Conservation (phyloP, 1,284 basidiomycete species). For the Hemileccinum hortonii region DNA sequence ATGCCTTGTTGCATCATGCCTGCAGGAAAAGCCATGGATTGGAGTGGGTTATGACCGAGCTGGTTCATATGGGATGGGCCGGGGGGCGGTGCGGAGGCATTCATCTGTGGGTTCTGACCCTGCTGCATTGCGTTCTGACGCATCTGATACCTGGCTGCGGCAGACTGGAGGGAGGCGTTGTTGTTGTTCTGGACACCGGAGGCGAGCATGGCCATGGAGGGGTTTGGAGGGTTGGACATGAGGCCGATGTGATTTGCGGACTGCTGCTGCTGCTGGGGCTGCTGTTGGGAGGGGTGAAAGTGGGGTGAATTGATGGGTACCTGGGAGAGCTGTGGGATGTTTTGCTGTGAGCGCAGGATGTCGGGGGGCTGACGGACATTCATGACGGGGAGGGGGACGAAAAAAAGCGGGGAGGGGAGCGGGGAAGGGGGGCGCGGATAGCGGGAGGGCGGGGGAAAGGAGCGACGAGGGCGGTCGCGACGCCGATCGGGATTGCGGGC, state of each 20-base stretch:
- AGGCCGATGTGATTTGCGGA: conserved; percentile 31
- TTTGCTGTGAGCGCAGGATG: conserved; percentile 43
- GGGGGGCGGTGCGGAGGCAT: conserved; percentile 35
- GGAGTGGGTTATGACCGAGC: conserved; percentile 38
- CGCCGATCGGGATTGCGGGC: conserved; percentile 17
- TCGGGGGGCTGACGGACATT: conserved; percentile 42
- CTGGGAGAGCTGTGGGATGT: conserved; percentile 42
- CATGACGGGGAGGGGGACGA: conserved; percentile 23
- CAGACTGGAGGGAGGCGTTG: conserved; percentile 16
- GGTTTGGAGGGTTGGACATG: conserved; percentile 27
- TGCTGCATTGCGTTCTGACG: conserved; percentile 32
- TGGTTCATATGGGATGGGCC: conserved; percentile 40
- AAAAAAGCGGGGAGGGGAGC: conserved; percentile 11
- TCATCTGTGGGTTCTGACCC: conserved; percentile 41
- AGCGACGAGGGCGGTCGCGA: conserved; percentile 14
- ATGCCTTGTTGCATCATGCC: conserved; percentile 38
- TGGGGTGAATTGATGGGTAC: conserved; percentile 39
- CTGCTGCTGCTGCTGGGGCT: conserved; percentile 32
- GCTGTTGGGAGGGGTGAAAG: conserved; percentile 42
- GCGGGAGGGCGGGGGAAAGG: background rate
- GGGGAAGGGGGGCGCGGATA: background rate
- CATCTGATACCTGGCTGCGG: conserved; percentile 28
- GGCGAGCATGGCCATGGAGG: conserved; percentile 30
- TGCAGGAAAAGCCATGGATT: conserved; percentile 41
- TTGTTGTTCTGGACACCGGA: conserved; percentile 20